Percentiles rank a stretch among this genome's conserved stretches.
phyloP scores from a whole-genome alignment of 2,329 filamentous ascomycete species.

The Immersiporthe knoxdaviesiana region DNA sequence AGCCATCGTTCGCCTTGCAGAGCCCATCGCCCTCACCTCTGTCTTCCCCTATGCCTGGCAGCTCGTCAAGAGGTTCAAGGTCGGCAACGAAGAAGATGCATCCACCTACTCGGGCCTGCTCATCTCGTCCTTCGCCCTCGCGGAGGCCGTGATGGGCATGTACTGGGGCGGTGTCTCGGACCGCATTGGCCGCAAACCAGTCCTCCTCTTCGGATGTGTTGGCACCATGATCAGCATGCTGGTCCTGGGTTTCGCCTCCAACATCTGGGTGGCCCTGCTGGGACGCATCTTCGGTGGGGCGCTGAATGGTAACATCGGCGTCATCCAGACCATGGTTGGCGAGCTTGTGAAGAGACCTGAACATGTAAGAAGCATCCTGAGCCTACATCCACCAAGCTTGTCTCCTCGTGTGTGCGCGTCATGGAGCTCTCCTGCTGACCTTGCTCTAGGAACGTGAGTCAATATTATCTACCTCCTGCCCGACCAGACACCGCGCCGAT shows the following conservation, averaged over 20 bases:
- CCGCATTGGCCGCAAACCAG: slow-evolving; percentile 77
- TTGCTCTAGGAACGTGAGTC: slow-evolving; percentile 52
- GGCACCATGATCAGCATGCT: slow-evolving; percentile 84
- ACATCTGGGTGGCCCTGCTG: slow-evolving; percentile 80
- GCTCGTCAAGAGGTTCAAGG: slow-evolving; percentile 74
- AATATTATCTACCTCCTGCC: slow-evolving; percentile 46
- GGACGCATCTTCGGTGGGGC: slow-evolving; percentile 79
- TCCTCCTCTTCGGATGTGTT: slow-evolving; percentile 77
- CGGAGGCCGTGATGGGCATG: slow-evolving; percentile 82
- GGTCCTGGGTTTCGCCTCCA: slow-evolving; percentile 79
- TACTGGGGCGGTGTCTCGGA: slow-evolving; percentile 87
- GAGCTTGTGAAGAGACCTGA: slow-evolving; percentile 83
- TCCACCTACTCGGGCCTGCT: slow-evolving; percentile 87
- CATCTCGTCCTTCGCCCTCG: slow-evolving; percentile 83
- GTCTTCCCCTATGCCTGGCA: slow-evolving; percentile 93
- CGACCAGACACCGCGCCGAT: not conserved
- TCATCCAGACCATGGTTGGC: slow-evolving; percentile 91
- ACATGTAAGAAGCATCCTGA: slow-evolving; percentile 60
- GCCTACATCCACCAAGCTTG: not conserved
- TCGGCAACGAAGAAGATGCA: slow-evolving; percentile 73
- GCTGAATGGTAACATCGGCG: slow-evolving; percentile 88
- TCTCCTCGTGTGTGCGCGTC: not conserved
- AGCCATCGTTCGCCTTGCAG: slow-evolving; percentile 91
- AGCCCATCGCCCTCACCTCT: slow-evolving; percentile 89
- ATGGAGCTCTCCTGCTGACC: slow-evolving; percentile 11